Percentiles rank a stretch among this genome's conserved stretches.
Evolutionary conservation across 345 rosid genomes (phyloP).

Genomic region (Pugionium dolabratum): DNA sequence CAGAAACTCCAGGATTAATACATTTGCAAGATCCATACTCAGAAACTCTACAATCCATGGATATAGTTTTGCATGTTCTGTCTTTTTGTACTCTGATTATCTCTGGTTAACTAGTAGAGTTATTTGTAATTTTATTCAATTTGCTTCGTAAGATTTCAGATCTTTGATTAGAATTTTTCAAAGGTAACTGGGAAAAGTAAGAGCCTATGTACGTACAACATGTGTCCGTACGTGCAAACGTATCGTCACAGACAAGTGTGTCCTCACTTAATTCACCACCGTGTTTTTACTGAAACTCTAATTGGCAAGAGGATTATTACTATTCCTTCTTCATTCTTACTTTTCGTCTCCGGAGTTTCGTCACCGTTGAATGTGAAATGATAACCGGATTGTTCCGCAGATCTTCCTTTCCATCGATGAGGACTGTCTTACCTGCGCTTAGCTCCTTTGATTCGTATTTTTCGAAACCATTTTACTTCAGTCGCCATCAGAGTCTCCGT

Average conservation of each 20-base stretch:
- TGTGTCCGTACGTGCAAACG: neutral
- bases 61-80: slow-evolving; percentile 20
- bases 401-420: slow-evolving; percentile 24
- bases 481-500: slow-evolving; percentile 19
- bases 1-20: slow-evolving; percentile 23
- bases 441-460: slow-evolving; percentile 11
- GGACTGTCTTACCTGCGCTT: slow-evolving; percentile 12
- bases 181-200: too few relatives aligned
- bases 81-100: slow-evolving; percentile 14
- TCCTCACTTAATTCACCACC: neutral
- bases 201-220: neutral
- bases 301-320: neutral
- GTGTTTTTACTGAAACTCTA: slow-evolving; percentile 24
- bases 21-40: slow-evolving; percentile 20
- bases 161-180: too few relatives aligned
- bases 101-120: slow-evolving; percentile 32
- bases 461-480: slow-evolving; percentile 18
- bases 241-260: neutral
- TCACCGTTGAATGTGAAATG: slow-evolving; percentile 33
- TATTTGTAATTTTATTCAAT: slow-evolving; percentile 27
- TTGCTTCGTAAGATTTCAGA: neutral
- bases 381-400: slow-evolving; percentile 33
- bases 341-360: neutral
- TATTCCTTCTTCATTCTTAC: neutral
- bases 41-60: slow-evolving; percentile 22